Evolutionary conservation across 768 basidiomycete genomes (phyloP).

Genomic region (Asterophora lycoperdoides): DNA sequence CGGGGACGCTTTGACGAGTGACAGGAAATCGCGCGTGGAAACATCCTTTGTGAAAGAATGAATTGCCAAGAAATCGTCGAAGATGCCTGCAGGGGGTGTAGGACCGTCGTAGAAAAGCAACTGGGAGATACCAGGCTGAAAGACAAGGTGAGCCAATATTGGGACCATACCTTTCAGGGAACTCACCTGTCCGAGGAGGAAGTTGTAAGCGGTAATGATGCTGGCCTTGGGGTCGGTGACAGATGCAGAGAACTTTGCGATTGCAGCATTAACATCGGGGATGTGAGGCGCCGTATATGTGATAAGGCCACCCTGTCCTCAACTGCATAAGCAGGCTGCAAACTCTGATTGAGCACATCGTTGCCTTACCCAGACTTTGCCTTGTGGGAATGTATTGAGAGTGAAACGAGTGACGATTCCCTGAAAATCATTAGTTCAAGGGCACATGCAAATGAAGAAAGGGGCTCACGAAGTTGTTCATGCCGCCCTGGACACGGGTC

Average conservation of each 20-base stretch:
- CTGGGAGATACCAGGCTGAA: slow-evolving; percentile 18
- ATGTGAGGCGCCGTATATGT: slow-evolving; percentile 22
- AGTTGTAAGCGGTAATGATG: slow-evolving; percentile 45
- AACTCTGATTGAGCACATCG: neutral
- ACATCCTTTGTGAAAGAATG: slow-evolving; percentile 35
- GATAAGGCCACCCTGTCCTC: slow-evolving; percentile 47
- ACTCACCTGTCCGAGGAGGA: slow-evolving; percentile 31
- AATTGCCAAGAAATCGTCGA: slow-evolving; percentile 48
- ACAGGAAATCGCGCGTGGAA: slow-evolving; percentile 35
- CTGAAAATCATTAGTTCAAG: slow-evolving; percentile 14
- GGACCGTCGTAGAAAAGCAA: slow-evolving; percentile 60
- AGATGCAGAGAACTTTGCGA: slow-evolving; percentile 34
- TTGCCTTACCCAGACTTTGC: slow-evolving; percentile 52
- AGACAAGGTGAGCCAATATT: no score
- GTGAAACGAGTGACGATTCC: slow-evolving; percentile 61
- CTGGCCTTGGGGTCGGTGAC: slow-evolving; percentile 49
- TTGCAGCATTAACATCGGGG: slow-evolving; percentile 30
- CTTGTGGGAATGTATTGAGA: slow-evolving; percentile 49
- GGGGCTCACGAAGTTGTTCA: slow-evolving; percentile 49
- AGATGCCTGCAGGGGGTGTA: slow-evolving; percentile 42
- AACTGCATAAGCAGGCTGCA: neutral
- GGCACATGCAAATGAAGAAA: neutral
- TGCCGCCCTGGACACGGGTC: slow-evolving; percentile 43
- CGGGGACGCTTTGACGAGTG: slow-evolving; percentile 36
- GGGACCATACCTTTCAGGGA: neutral